A percentile compares a stretch with the other conserved stretches of the same genome.
These are phyloP conservation scores for Xylaria sp. DNA, from an alignment of 2,329 filamentous ascomycete genomes.

Conservation along the genomic window DNA sequence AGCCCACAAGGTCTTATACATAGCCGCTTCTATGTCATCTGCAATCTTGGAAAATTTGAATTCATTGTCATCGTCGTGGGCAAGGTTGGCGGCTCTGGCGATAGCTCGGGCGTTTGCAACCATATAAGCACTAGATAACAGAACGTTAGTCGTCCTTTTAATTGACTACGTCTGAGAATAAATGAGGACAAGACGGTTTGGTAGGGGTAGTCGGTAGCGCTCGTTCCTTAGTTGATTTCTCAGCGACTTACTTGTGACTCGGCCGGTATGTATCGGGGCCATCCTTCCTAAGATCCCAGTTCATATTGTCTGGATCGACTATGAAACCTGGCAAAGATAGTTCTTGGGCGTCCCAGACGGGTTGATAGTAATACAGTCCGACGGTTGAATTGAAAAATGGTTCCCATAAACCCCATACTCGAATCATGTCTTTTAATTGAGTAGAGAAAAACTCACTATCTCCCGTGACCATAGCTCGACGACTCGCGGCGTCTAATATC, in stretches of 20 bases:
- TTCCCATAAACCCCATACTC: constrained; percentile 55
- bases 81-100: constrained; percentile 51
- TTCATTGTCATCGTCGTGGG: constrained; percentile 48
- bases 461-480: constrained; percentile 54
- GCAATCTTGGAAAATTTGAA: constrained; percentile 51
- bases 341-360: constrained; percentile 58
- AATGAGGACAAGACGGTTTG: background rate
- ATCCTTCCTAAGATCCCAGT: constrained; percentile 49
- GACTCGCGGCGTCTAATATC: constrained; percentile 51
- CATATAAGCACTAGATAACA: constrained; percentile 51
- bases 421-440: constrained; percentile 56
- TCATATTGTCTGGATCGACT: constrained; percentile 48
- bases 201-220: background rate
- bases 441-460: constrained; percentile 51
- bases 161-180: background rate
- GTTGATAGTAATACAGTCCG: constrained; percentile 57
- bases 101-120: constrained; percentile 56
- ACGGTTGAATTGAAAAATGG: constrained; percentile 49
- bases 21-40: constrained; percentile 49
- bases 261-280: constrained; percentile 57
- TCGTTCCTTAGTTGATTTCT: background rate
- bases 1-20: constrained; percentile 54
- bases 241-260: constrained; percentile 51
- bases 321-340: constrained; percentile 55
- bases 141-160: constrained; percentile 1